Percentiles rank a stretch among this genome's conserved stretches.
Evolutionary conservation across 306 rosid species (phyloP).

Genomic region (Inga leiocalycina): DNA sequence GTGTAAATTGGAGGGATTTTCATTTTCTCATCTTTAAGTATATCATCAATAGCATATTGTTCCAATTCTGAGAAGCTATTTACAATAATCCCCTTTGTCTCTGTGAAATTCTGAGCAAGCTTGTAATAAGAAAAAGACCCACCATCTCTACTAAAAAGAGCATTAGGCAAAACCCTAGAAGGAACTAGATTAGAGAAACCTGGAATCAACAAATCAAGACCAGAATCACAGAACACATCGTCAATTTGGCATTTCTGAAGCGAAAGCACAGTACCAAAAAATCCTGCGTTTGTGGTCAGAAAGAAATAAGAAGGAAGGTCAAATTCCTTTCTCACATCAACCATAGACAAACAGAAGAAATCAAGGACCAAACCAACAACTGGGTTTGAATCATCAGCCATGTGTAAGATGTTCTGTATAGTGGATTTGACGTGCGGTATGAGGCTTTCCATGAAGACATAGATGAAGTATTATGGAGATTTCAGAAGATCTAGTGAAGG

Average conservation of each 20-base stretch:
- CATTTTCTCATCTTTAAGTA: slow-evolving; percentile 34
- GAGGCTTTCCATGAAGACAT: slow-evolving; percentile 38
- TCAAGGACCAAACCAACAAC: slow-evolving; percentile 52
- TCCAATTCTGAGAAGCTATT: slow-evolving; percentile 58
- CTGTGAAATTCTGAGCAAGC: slow-evolving; percentile 45
- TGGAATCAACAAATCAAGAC: slow-evolving; percentile 39
- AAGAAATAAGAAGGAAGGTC: slow-evolving; percentile 48
- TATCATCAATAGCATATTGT: slow-evolving; percentile 3
- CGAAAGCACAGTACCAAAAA: slow-evolving; percentile 38
- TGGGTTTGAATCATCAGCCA: slow-evolving; percentile 19
- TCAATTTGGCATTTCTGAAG: slow-evolving; percentile 34
- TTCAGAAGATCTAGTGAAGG: slow-evolving; percentile 37
- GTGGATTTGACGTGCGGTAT: slow-evolving; percentile 39
- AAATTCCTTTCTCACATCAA: slow-evolving; percentile 53
- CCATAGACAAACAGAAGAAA: slow-evolving; percentile 51
- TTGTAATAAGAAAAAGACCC: slow-evolving; percentile 46
- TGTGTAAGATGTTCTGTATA: slow-evolving; percentile 31
- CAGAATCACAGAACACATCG: slow-evolving; percentile 40
- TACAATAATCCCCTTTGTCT: slow-evolving; percentile 61
- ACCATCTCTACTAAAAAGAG: slow-evolving; percentile 41
- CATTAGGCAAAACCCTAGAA: slow-evolving; percentile 43
- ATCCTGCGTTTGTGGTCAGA: slow-evolving; percentile 48
- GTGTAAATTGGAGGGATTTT: slow-evolving; percentile 55
- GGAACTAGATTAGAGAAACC: slow-evolving; percentile 50
- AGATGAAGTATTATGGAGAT: slow-evolving; percentile 30